phyloP scores from a whole-genome alignment of 305 asterid genomes.

The Fraxinus albicans region DNA sequence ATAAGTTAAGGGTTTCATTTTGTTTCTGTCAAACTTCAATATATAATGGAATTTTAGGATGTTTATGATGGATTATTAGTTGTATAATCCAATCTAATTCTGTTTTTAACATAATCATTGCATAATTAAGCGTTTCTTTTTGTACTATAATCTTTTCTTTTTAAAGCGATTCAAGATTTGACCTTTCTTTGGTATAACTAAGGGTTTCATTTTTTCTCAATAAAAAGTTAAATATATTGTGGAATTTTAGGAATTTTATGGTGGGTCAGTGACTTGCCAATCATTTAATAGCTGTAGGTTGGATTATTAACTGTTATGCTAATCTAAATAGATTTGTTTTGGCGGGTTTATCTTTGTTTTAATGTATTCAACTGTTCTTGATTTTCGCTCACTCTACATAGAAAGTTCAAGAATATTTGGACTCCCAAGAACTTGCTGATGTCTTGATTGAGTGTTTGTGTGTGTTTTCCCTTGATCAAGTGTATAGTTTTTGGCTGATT shows the following conservation, averaged over 20 bases:
- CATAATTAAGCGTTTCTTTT: neutral
- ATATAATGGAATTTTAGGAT: neutral
- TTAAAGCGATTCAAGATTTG: neutral
- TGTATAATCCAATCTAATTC: neutral
- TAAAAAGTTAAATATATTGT: neutral
- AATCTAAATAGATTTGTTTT: neutral
- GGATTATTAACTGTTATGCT: neutral
- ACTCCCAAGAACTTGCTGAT: neutral
- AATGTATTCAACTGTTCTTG: neutral
- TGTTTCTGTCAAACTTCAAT: neutral
- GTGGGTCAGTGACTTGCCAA: neutral
- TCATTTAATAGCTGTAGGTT: neutral
- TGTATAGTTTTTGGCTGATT: slow-evolving; percentile 22
- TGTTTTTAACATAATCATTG: neutral
- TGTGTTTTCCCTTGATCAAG: slow-evolving; percentile 10
- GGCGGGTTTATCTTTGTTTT: neutral
- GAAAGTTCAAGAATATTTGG: neutral
- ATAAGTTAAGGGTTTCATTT: neutral
- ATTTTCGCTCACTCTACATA: neutral
- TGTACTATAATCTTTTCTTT: neutral
- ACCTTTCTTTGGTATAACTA: neutral
- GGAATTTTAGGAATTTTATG: neutral
- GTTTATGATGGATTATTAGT: neutral
- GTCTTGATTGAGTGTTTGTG: neutral
- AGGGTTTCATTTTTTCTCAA: neutral